Percentiles rank a stretch among this genome's conserved stretches.
Evolutionary conservation across 2,329 filamentous ascomycete genomes (phyloP).

Genomic region (Fusarium sp.): DNA sequence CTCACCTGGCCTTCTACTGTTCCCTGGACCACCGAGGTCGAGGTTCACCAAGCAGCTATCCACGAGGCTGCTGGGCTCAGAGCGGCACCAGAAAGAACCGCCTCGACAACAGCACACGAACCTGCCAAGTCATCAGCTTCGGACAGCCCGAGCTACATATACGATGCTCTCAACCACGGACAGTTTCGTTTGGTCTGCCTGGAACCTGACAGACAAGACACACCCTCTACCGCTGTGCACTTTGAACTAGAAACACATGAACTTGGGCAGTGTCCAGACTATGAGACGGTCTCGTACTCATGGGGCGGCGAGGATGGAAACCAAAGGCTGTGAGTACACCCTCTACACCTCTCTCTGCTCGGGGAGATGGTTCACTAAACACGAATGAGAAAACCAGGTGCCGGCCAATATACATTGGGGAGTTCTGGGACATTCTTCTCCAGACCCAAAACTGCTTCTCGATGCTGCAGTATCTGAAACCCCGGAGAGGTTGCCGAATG

Average conservation of each 20-base stretch:
- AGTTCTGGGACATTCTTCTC: background rate
- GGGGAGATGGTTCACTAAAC: background rate
- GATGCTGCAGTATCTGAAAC: background rate
- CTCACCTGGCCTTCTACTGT: conserved; percentile 1
- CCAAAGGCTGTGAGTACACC: background rate
- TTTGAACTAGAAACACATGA: background rate
- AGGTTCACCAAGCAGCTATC: background rate
- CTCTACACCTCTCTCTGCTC: background rate
- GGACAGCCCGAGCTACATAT: background rate
- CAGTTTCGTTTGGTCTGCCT: background rate
- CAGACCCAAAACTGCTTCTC: conserved; percentile 3
- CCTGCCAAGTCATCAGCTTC: background rate
- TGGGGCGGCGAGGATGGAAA: background rate
- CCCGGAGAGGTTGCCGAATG: background rate
- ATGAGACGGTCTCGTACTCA: background rate
- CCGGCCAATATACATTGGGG: background rate
- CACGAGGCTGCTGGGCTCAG: background rate
- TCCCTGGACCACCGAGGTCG: background rate
- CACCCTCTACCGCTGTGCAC: background rate
- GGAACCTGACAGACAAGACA: background rate
- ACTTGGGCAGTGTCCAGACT: background rate
- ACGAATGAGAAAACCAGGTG: background rate
- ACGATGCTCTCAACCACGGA: background rate
- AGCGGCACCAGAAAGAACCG: background rate
- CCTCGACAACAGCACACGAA: background rate